phyloP scores from a whole-genome alignment of 1,139 yeast species.

The Geotrichum fermentans region DNA sequence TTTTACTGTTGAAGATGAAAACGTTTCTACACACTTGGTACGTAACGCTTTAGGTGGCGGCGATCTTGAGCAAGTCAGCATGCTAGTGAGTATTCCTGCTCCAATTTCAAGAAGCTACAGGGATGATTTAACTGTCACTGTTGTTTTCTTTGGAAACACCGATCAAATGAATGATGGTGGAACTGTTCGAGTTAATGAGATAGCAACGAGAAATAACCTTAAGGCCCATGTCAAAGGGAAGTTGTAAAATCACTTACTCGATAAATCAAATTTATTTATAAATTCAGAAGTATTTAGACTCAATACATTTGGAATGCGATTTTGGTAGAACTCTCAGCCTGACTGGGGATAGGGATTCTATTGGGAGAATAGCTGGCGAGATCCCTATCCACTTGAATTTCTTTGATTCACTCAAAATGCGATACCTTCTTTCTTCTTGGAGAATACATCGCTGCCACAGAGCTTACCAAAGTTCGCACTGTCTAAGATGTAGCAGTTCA shows the following conservation, averaged over 20 bases:
- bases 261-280: too few relatives aligned
- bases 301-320: too few relatives aligned
- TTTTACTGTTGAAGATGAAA: constrained; percentile 65
- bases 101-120: constrained; percentile 89
- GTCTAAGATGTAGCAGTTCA: too few relatives aligned
- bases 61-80: constrained; percentile 75
- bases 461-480: too few relatives aligned
- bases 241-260: constrained; percentile 15
- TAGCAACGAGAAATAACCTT: constrained; percentile 19
- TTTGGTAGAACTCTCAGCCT: too few relatives aligned
- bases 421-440: too few relatives aligned
- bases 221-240: constrained; percentile 21
- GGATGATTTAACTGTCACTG: constrained; percentile 94
- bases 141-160: constrained; percentile 69
- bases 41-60: constrained; percentile 91
- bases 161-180: constrained; percentile 16
- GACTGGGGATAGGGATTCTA: too few relatives aligned
- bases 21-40: constrained; percentile 87
- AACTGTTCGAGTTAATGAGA: constrained; percentile 19
- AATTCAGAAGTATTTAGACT: too few relatives aligned
- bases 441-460: too few relatives aligned
- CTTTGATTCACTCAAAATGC: too few relatives aligned
- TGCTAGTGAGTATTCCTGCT: constrained; percentile 87
- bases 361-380: too few relatives aligned
- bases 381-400: too few relatives aligned